phyloP scores from a whole-genome alignment of 192 early-diverging fungal species.

The Coemansia sp. region DNA sequence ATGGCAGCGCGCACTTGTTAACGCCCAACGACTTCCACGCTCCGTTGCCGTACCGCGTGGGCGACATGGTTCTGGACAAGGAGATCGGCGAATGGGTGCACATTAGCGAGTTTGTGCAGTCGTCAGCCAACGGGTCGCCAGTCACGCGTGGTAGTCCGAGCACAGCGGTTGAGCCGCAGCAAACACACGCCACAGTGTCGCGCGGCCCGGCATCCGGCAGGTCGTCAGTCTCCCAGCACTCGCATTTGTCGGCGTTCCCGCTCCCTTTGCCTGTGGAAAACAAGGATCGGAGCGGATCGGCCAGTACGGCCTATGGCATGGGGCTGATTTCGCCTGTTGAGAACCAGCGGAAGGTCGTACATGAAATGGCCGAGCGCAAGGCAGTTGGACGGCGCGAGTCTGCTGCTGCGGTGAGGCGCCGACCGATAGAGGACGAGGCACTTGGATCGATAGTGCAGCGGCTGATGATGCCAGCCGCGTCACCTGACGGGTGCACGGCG shows the following conservation, averaged over 20 bases:
- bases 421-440: conserved; percentile 44
- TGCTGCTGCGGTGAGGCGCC: conserved; percentile 9
- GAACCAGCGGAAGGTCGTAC: conserved; percentile 35
- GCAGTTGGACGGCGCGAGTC: conserved; percentile 13
- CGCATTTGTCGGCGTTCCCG: conserved; percentile 42
- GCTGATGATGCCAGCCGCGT: conserved; percentile 38
- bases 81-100: conserved; percentile 46
- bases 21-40: conserved; percentile 38
- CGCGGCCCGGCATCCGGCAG: conserved; percentile 29
- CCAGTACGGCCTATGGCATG: conserved; percentile 26
- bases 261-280: conserved; percentile 30
- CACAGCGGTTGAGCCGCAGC: background rate
- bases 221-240: conserved; percentile 40
- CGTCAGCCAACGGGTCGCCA: conserved; percentile 11
- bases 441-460: conserved; percentile 51
- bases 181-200: background rate
- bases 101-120: conserved; percentile 29
- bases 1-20: conserved; percentile 37
- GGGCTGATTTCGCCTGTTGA: conserved; percentile 43
- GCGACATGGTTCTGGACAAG: conserved; percentile 48
- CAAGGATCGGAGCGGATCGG: background rate
- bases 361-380: conserved; percentile 46
- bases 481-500: conserved; percentile 43
- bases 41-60: conserved; percentile 38
- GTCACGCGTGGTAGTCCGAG: conserved; percentile 6